Evolutionary conservation across 2,329 filamentous ascomycete genomes (phyloP).

Genomic region (Metarhizium album): DNA sequence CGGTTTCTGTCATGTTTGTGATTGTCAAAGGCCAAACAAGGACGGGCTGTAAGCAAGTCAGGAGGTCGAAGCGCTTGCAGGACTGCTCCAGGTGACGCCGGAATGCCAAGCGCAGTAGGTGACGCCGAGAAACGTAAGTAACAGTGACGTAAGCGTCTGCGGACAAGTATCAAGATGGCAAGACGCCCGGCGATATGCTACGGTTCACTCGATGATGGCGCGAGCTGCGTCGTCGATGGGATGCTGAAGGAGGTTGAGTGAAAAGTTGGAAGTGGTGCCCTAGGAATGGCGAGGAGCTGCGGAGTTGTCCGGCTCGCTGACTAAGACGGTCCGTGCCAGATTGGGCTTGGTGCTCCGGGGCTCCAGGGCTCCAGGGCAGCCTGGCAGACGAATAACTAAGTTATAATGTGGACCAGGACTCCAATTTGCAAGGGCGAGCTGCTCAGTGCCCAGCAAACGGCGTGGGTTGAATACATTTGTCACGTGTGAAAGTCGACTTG

Average conservation of each 20-base stretch:
- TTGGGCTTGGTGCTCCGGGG: no score
- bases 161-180: neutral
- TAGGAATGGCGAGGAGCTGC: neutral
- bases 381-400: no score
- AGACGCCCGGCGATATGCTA: neutral
- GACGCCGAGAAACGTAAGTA: neutral
- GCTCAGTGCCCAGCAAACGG: no score
- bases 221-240: neutral
- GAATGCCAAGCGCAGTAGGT: neutral
- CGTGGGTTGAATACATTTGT: no score
- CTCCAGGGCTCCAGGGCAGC: no score
- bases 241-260: neutral
- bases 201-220: neutral
- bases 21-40: neutral
- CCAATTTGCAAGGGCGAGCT: no score
- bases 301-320: neutral
- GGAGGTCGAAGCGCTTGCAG: slow-evolving; percentile 1
- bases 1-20: slow-evolving; percentile 61
- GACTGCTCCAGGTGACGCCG: neutral
- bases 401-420: no score
- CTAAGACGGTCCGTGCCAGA: neutral
- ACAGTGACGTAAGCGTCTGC: neutral
- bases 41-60: neutral
- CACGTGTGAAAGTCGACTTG: no score
- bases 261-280: neutral